Evolutionary conservation across 2,329 filamentous ascomycete genomes (phyloP), one percentile per base, ranked within the genome.

Genomic region (Cryphonectria carpinicola): DNA sequence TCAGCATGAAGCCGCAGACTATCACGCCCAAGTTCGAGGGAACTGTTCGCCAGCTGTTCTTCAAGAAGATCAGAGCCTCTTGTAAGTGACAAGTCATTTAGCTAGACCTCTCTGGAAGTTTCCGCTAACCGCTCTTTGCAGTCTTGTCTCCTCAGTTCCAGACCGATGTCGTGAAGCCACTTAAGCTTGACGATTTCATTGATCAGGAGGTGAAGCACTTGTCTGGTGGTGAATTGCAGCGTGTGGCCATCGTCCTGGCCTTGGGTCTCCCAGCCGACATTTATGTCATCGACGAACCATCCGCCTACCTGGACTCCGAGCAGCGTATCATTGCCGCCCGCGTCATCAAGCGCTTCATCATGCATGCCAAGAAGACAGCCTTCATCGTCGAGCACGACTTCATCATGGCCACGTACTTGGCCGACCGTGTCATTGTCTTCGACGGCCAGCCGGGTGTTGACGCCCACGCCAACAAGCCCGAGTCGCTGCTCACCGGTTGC

Each of bases 321-420:
- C 96, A 99, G 85, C 95, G 96, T 92, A 97, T 99, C 79, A 91
- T 99, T 77, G 95, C 95, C 73, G 92, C 95, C 62, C 92, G 95
- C 80, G 97, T 99, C 80, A 99, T 99, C 86, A 99, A 99, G 88
- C 92, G 96, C 76, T 99, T 97, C 88, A 99, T 99, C 83, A 99
- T 99, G 96, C 95, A 99, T 86, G 91, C 94, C 78, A 98, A 98
- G 90, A 98, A 98, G 90, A 99, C 96, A 0, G 96, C 96, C 66
- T 99, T 99, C 82, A 90, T 99, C 76, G 95, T 99, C 81, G 96
- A 99, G 90, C 96, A 99, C 92, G 96, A 99, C 88, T 98, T 99
- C 86, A 97, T 98, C 85, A 98, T 98, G 95, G 89, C 88, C 62
- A 90, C 87, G 25, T 89, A 89, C 74, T 76, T 83, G 61, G 69